Evolutionary conservation across 805 yeast genomes (phyloP).

Genomic region (Suhomyces emberorum): DNA sequence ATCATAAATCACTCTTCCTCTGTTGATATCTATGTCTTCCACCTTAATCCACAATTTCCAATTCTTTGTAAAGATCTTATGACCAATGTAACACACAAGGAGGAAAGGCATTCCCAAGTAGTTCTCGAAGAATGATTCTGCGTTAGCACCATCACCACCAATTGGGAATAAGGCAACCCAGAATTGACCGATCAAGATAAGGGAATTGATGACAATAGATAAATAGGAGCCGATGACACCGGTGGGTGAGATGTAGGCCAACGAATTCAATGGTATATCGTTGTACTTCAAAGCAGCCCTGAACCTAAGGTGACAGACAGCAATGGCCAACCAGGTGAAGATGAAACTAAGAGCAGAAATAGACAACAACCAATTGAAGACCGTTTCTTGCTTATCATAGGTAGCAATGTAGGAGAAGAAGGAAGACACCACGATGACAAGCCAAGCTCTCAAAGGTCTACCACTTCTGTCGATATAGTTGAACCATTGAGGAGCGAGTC

Average conservation of each 20-base stretch:
- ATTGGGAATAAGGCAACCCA: constrained; percentile 27
- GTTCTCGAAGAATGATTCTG: constrained; percentile 24
- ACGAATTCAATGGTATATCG: constrained; percentile 18
- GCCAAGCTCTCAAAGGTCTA: constrained; percentile 27
- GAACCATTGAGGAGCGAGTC: constrained; percentile 26
- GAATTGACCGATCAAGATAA: constrained; percentile 26
- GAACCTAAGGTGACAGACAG: constrained; percentile 28
- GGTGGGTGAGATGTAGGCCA: constrained; percentile 25
- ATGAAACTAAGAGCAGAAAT: constrained; percentile 27
- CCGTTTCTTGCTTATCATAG: constrained; percentile 28
- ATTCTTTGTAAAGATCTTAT: constrained; percentile 19
- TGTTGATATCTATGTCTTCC: constrained; percentile 20
- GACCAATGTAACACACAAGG: constrained; percentile 20
- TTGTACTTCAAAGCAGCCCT: constrained; percentile 24
- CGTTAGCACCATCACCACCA: constrained; percentile 17
- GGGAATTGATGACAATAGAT: constrained; percentile 20
- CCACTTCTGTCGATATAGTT: constrained; percentile 25
- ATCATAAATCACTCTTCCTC: constrained; percentile 21
- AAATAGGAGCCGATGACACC: constrained; percentile 24
- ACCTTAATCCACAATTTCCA: constrained; percentile 20
- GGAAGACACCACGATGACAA: constrained; percentile 19
- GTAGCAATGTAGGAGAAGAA: constrained; percentile 27
- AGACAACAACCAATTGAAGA: constrained; percentile 29
- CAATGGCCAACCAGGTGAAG: constrained; percentile 24
- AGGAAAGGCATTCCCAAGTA: constrained; percentile 25